Percentiles rank a stretch among this genome's conserved stretches.
These are phyloP conservation scores for Chrysoporthe deuterocubensis DNA, from an alignment of 2,329 filamentous ascomycete species.

Conservation along the genomic window DNA sequence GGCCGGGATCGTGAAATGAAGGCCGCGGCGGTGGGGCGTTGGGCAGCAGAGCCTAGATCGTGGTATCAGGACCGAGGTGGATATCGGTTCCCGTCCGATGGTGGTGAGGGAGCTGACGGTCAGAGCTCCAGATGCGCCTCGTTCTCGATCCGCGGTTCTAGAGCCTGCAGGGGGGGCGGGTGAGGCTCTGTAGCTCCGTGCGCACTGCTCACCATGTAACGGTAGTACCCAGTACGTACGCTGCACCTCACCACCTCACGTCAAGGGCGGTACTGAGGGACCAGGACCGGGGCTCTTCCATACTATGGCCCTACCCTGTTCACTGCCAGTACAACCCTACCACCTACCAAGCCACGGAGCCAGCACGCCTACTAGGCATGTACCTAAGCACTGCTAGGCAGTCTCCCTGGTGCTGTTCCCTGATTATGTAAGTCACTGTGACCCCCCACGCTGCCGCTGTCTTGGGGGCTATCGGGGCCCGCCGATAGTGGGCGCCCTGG, in stretches of 20 bases:
- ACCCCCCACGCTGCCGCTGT: background rate
- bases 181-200: background rate
- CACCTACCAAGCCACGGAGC: no score
- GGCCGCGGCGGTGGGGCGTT: slow-evolving; percentile 26
- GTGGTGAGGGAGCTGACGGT: slow-evolving; percentile 1
- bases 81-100: background rate
- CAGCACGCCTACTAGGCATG: no score
- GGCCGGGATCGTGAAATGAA: slow-evolving; percentile 19
- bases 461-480: background rate
- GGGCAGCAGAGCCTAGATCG: slow-evolving; percentile 26
- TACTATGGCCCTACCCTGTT: background rate
- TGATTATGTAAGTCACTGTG: background rate
- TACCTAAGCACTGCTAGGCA: no score
- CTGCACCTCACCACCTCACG: background rate
- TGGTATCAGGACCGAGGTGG: slow-evolving; percentile 20
- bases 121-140: background rate
- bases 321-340: no score
- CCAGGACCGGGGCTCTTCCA: background rate
- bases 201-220: no score
- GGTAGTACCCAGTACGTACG: background rate
- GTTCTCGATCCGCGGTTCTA: background rate
- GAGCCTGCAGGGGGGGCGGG: slow-evolving; percentile 1
- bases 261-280: background rate
- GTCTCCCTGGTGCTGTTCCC: no score
- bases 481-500: background rate